Base-by-base conservation (phyloP, 2,329 filamentous ascomycete genomes). In the Byssoonygena ceratinophila region DNA sequence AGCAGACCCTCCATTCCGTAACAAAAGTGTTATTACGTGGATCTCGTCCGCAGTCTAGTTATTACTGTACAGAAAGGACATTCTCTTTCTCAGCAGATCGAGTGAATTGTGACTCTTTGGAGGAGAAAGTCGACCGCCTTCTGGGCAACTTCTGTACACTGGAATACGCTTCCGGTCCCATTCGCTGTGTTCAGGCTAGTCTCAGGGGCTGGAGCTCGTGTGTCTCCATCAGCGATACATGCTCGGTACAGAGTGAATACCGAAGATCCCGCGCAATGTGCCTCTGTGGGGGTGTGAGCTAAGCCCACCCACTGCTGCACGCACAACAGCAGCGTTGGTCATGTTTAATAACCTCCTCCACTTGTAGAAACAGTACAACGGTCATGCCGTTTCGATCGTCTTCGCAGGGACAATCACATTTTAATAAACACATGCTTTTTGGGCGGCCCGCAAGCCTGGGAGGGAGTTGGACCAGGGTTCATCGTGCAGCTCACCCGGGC, bases 391-490 rank as follows among this genome's bases (percentile, higher is more conserved):
- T 36, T 36, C 32, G 32, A 29, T 29, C 27, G 27, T 29, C 27
- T 29, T 9, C 9, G 27, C 4, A 5, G 4, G 27, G 27, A 29
- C 4, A 29, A 29, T 18, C n/a, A 32, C 18, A 43, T n/a, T 25
- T 34, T 20, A n/a, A n/a, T 20, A 18, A 25, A 11, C 32, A 29
- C 37, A 50, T 43, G 37, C 47, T 50, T 43, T 40, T 48, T 29
- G 22, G 23, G 37, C 47, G 47, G 47, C 47, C 47, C 47, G 47
- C 14, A 50, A 50, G 37, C n/a, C 18, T 32, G 37, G 20, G 18
- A 8, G 23, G 37, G 12, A 6, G 32, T 18, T 37, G 45, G 45
- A 47, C 45, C 45, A 37, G 45, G 45, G 31, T 47, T 47, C 44
- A 34, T 16, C 6, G 18, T 16, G 44, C 29, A 34, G 27, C 25